A percentile compares a stretch with the other conserved stretches of the same genome.
These are phyloP conservation scores for Xylaria cubensis DNA, from an alignment of 495 filamentous ascomycete species.

Conservation along the genomic window DNA sequence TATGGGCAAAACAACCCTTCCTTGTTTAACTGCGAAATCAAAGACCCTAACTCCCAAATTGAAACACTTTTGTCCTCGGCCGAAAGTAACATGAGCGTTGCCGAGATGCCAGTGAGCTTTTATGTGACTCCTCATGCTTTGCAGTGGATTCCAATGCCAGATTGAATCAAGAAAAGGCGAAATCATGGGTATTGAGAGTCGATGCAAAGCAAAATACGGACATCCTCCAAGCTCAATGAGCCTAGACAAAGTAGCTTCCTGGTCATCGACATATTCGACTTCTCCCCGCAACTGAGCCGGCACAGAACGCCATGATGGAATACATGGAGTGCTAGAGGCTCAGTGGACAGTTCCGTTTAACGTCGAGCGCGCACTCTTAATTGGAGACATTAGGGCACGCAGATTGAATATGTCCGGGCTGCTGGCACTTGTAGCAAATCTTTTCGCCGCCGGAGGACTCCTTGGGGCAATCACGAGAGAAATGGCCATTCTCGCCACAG, in stretches of 20 bases:
- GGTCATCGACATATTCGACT: conserved; percentile 1
- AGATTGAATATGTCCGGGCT: conserved; percentile 94
- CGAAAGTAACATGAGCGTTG: conserved; percentile 12
- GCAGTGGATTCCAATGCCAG: conserved; percentile 20
- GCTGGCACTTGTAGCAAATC: conserved; percentile 99
- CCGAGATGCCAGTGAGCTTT: conserved; percentile 17
- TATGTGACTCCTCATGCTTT: conserved; percentile 19
- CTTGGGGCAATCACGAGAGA: conserved; percentile 93
- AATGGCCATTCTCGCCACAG: conserved; percentile 93
- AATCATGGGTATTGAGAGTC: conserved; percentile 23
- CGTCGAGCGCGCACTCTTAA: conserved; percentile 4
- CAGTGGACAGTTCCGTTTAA: conserved; percentile 15
- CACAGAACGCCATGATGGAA: conserved; percentile 11
- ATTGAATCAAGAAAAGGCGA: conserved; percentile 19
- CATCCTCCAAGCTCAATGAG: conserved; percentile 14
- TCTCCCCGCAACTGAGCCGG: neutral
- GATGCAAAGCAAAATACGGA: conserved; percentile 23
- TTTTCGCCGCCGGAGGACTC: conserved; percentile 83
- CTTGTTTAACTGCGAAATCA: conserved; percentile 20
- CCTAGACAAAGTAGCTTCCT: conserved; percentile 4
- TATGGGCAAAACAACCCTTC: conserved; percentile 16
- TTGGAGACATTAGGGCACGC: conserved; percentile 72
- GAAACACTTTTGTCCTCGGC: conserved; percentile 27
- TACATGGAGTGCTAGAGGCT: neutral
- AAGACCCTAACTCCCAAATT: conserved; percentile 27